Conservation (phyloP, 495 filamentous ascomycete species). For the Penicillium malachiteum region DNA sequence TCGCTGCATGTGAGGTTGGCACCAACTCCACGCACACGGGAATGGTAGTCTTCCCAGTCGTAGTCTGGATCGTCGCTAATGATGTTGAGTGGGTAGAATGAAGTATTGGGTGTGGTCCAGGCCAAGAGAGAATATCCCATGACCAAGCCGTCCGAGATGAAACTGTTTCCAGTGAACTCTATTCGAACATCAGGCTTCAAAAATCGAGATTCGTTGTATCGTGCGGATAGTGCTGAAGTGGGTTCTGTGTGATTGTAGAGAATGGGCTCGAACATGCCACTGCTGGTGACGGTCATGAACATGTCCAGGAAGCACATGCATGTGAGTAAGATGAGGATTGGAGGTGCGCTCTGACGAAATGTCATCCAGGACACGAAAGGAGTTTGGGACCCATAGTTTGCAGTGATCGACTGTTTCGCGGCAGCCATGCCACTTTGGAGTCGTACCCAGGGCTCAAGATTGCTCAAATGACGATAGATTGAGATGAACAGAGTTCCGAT, state of each 20-base stretch:
- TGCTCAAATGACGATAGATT: conserved; percentile 19
- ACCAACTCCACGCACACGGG: conserved; percentile 19
- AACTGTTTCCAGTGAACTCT: conserved; percentile 8
- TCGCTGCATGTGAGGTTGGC: conserved; percentile 11
- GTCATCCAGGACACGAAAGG: conserved; percentile 9
- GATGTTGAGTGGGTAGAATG: conserved; percentile 14
- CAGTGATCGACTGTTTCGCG: conserved; percentile 5
- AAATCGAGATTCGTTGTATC: conserved; percentile 16
- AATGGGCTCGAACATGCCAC: conserved; percentile 25
- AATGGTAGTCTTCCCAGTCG: conserved; percentile 6
- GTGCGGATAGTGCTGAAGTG: neutral
- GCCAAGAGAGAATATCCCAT: conserved; percentile 2
- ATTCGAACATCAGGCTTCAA: neutral
- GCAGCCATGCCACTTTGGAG: conserved; percentile 14
- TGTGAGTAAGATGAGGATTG: conserved; percentile 11
- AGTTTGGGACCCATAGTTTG: conserved; percentile 18
- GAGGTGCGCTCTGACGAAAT: conserved; percentile 1
- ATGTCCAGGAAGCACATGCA: conserved; percentile 14
- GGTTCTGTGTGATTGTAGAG: conserved; percentile 3
- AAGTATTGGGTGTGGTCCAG: conserved; percentile 11
- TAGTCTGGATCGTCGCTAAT: conserved; percentile 1
- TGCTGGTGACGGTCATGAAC: conserved; percentile 17
- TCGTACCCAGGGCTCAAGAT: conserved; percentile 24
- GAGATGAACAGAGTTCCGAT: conserved; percentile 24
- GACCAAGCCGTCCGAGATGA: conserved; percentile 7